phyloP scores from a whole-genome alignment of 768 basidiomycete species.

The Psilocybe tampanensis region DNA sequence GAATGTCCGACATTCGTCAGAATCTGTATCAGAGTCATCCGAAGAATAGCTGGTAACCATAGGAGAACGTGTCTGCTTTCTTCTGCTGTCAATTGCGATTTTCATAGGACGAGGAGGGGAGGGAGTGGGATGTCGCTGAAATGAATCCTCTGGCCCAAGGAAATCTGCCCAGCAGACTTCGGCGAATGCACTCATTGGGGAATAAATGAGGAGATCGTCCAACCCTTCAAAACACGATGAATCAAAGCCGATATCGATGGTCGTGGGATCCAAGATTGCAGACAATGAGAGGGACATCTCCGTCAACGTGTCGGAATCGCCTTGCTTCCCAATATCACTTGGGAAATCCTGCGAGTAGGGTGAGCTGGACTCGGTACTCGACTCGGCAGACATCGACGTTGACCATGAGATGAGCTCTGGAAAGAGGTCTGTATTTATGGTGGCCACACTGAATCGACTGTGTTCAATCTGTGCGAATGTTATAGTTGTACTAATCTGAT shows the following conservation, averaged over 20 bases:
- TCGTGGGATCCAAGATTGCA: constrained; percentile 38
- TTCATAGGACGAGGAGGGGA: neutral
- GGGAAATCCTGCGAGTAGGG: constrained; percentile 26
- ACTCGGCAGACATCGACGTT: constrained; percentile 23
- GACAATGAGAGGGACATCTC: constrained; percentile 15
- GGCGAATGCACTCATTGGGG: constrained; percentile 37
- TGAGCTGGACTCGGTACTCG: constrained; percentile 5
- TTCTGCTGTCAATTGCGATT: constrained; percentile 1
- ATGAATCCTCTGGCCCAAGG: constrained; percentile 7
- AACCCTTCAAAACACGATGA: constrained; percentile 39
- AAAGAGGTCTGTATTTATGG: constrained; percentile 30
- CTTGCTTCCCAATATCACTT: constrained; percentile 26
- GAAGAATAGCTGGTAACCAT: constrained; percentile 21
- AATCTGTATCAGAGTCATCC: constrained; percentile 29
- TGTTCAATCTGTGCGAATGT: constrained; percentile 11
- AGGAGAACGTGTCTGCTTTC: constrained; percentile 12
- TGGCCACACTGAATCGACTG: constrained; percentile 22
- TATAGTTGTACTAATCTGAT: neutral
- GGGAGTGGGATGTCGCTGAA: neutral
- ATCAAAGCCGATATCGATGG: constrained; percentile 39
- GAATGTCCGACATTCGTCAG: constrained; percentile 28
- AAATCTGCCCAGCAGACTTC: constrained; percentile 38
- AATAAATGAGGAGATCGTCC: constrained; percentile 37
- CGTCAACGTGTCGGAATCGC: constrained; percentile 20
- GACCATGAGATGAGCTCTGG: constrained; percentile 34